Percentiles rank a stretch among this genome's conserved stretches.
phyloP scores from a whole-genome alignment of 192 early-diverging fungal species.

The Dissophora globulifera region DNA sequence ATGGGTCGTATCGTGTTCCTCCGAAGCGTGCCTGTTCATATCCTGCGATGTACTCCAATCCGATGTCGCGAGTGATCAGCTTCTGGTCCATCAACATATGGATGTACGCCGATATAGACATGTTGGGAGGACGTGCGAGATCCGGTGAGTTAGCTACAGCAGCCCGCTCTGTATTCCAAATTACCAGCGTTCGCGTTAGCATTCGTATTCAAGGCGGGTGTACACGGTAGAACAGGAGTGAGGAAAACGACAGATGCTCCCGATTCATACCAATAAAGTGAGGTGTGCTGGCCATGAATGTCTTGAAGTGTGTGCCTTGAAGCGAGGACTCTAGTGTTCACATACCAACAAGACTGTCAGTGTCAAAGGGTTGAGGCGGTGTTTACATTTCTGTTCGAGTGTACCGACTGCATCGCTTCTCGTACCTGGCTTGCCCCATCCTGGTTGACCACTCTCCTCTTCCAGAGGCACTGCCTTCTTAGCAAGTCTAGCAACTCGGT shows the following conservation, averaged over 20 bases:
- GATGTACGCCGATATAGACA: constrained; percentile 63
- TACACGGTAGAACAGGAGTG: no score
- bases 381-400: no score
- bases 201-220: neutral
- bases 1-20: constrained; percentile 11
- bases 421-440: constrained; percentile 64
- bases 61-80: constrained; percentile 56
- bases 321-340: constrained; percentile 30
- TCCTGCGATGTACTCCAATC: constrained; percentile 62
- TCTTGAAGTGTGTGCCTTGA: constrained; percentile 64
- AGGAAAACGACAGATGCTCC: neutral
- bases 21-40: constrained; percentile 69
- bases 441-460: constrained; percentile 59
- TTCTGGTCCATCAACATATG: constrained; percentile 61
- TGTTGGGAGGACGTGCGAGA: constrained; percentile 57
- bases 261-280: constrained; percentile 60
- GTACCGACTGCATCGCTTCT: no score
- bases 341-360: neutral
- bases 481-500: constrained; percentile 48
- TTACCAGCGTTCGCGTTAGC: neutral
- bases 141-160: constrained; percentile 50
- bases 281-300: constrained; percentile 64
- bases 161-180: constrained; percentile 53
- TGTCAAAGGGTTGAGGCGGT: no score
- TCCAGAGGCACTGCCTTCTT: constrained; percentile 54